phyloP scores from a whole-genome alignment of 179 eudicot species.

The Spergularia azorica region DNA sequence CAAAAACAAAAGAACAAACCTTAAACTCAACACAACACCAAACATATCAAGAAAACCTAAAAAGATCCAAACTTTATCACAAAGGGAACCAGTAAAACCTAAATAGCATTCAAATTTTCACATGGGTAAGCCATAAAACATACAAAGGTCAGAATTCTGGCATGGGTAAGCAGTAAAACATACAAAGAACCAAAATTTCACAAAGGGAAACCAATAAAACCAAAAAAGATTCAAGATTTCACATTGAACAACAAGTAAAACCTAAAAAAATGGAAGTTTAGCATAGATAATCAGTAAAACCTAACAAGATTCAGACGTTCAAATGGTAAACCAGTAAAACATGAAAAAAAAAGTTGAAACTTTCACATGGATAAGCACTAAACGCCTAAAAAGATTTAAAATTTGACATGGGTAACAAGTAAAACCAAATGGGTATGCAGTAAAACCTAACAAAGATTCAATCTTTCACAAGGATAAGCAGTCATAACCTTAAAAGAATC shows the following conservation, averaged over 20 bases:
- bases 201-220: neutral
- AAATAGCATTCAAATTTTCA: neutral
- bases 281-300: too few relatives aligned
- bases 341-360: too few relatives aligned
- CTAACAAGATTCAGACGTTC: too few relatives aligned
- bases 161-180: too few relatives aligned
- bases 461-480: neutral
- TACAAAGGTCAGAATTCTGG: neutral
- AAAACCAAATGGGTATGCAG: neutral
- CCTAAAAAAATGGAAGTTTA: neutral
- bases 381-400: too few relatives aligned
- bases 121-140: neutral
- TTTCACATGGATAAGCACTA: too few relatives aligned
- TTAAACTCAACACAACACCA: neutral
- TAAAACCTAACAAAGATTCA: neutral
- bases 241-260: too few relatives aligned
- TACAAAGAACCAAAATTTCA: too few relatives aligned
- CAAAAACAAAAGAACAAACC: neutral
- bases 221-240: neutral
- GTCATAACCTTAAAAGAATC: too few relatives aligned
- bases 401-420: too few relatives aligned
- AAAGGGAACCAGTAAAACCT: too few relatives aligned
- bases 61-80: slow-evolving; percentile 1
- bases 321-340: too few relatives aligned
- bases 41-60: neutral